Percentiles rank a stretch among this genome's conserved stretches.
Conservation (phyloP, 2,329 filamentous ascomycete genomes). For the Paecilomyces formosus region DNA sequence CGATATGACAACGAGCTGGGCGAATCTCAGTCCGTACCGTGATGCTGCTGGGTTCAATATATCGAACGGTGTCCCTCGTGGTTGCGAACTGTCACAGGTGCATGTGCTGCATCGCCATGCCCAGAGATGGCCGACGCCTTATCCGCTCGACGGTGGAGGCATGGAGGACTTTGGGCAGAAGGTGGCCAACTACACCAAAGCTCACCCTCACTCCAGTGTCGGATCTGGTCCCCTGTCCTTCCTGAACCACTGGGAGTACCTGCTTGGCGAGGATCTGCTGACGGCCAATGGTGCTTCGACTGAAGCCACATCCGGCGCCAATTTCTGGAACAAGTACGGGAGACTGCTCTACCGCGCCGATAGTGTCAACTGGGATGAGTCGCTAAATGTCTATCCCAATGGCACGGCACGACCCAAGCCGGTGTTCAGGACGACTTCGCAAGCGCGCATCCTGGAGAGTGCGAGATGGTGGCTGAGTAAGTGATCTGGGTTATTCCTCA, state of each 20-base stretch:
- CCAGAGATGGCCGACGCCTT: slow-evolving; percentile 43
- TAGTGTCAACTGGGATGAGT: slow-evolving; percentile 43
- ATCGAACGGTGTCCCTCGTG: slow-evolving; percentile 41
- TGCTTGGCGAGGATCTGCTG: slow-evolving; percentile 37
- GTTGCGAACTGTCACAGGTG: slow-evolving; percentile 50
- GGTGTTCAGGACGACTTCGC: slow-evolving; percentile 47
- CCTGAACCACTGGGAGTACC: slow-evolving; percentile 46
- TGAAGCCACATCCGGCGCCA: slow-evolving; percentile 43
- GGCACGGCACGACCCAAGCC: slow-evolving; percentile 43
- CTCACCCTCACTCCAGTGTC: slow-evolving; percentile 20
- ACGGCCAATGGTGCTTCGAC: slow-evolving; percentile 45
- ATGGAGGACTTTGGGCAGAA: slow-evolving; percentile 44
- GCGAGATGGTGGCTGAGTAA: slow-evolving; percentile 37
- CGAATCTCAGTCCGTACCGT: slow-evolving; percentile 22
- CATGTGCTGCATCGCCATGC: slow-evolving; percentile 50
- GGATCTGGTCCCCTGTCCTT: slow-evolving; percentile 46
- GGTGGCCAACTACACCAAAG: slow-evolving; percentile 37
- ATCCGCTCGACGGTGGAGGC: slow-evolving; percentile 43
- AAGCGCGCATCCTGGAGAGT: slow-evolving; percentile 49
- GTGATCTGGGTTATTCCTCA: slow-evolving; percentile 38
- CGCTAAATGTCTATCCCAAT: slow-evolving; percentile 32
- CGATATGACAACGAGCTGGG: slow-evolving; percentile 23
- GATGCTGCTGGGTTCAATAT: slow-evolving; percentile 16
- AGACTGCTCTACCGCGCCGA: slow-evolving; percentile 47
- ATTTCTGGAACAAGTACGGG: slow-evolving; percentile 50